phyloP scores from a whole-genome alignment of 179 eudicot species.

The Kewa caespitosa region DNA sequence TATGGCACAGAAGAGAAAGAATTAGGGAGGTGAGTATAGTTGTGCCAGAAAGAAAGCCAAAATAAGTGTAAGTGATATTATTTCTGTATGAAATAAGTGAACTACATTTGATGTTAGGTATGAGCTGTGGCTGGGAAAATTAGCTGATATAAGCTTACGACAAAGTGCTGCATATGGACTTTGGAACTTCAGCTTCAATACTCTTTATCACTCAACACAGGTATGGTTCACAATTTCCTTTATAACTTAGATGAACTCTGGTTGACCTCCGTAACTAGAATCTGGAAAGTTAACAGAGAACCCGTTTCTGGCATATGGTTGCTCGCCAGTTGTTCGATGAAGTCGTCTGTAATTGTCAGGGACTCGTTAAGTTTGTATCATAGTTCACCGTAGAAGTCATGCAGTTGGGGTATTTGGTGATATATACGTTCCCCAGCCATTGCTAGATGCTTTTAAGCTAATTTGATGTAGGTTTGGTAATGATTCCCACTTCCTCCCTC shows the following conservation, averaged over 20 bases:
- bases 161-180: slow-evolving; percentile 95
- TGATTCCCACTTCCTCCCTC: not conserved
- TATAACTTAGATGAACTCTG: not conserved
- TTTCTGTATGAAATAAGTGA: slow-evolving; percentile 18
- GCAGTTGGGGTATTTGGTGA: not conserved
- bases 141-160: slow-evolving; percentile 82
- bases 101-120: slow-evolving; percentile 47
- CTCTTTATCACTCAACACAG: slow-evolving; percentile 90
- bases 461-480: not conserved
- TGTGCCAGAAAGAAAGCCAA: not conserved
- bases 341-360: not conserved
- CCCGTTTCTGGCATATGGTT: not conserved
- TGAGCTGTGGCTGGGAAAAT: slow-evolving; percentile 68
- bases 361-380: not conserved
- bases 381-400: not conserved
- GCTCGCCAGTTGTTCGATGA: not conserved
- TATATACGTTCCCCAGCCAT: not conserved
- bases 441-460: not conserved
- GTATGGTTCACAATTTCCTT: slow-evolving; percentile 30
- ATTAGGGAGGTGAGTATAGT: slow-evolving; percentile 59
- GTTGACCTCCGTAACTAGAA: not conserved
- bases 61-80: not conserved
- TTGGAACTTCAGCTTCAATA: slow-evolving; percentile 89
- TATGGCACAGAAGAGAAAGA: slow-evolving; percentile 92
- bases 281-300: not conserved